These are phyloP conservation scores for Verticillium dahliae DNA, from an alignment of 2,329 filamentous ascomycete genomes.

Conservation along the genomic window DNA sequence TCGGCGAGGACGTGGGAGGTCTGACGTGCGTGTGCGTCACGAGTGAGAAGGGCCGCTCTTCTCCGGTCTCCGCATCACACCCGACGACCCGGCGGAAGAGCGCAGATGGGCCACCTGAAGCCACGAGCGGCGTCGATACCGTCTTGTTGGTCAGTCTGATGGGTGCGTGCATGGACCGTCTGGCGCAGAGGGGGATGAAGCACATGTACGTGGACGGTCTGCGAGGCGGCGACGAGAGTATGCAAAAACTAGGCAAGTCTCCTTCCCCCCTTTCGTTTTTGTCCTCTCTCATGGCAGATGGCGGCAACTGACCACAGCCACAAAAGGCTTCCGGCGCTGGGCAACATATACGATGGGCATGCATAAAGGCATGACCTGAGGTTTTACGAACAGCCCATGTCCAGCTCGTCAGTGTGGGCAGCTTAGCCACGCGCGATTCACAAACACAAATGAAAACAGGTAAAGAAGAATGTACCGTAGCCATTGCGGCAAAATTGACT, in stretches of 20 bases:
- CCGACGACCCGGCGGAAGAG: background rate
- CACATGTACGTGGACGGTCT: slow-evolving; percentile 50
- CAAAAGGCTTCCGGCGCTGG: slow-evolving; percentile 51
- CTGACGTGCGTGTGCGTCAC: slow-evolving; percentile 54
- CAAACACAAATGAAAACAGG: background rate
- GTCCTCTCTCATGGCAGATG: too few relatives aligned
- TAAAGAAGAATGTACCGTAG: background rate
- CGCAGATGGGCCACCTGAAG: slow-evolving; percentile 36
- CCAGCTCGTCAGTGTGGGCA: background rate
- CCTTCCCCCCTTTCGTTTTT: background rate
- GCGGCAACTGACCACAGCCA: slow-evolving; percentile 1
- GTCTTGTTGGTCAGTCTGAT: slow-evolving; percentile 49
- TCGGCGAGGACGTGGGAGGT: slow-evolving; percentile 47
- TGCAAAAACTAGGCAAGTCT: slow-evolving; percentile 44
- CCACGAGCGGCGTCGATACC: slow-evolving; percentile 37
- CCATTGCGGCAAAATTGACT: background rate
- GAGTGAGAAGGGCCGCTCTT: slow-evolving; percentile 30
- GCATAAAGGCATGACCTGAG: slow-evolving; percentile 23
- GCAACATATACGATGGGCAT: slow-evolving; percentile 50
- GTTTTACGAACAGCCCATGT: slow-evolving; percentile 5
- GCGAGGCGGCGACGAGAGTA: slow-evolving; percentile 41
- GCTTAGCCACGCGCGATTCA: background rate
- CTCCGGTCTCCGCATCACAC: background rate
- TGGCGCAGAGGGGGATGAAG: slow-evolving; percentile 43
- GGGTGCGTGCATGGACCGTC: slow-evolving; percentile 40